Base-by-base conservation (phyloP, 306 rosid species). In the Citrullus amarus region DNA sequence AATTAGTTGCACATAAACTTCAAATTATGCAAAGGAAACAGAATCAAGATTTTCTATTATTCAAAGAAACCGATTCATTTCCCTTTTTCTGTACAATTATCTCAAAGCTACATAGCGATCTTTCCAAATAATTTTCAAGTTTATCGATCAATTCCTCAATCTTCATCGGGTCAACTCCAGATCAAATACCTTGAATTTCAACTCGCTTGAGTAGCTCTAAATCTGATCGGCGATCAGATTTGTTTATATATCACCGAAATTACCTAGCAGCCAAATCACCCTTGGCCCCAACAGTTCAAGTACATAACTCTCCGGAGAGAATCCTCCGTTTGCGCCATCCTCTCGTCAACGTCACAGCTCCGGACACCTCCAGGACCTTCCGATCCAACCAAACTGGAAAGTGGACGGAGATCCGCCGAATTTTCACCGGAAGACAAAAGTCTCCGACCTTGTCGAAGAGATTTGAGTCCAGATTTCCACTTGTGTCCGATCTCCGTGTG, bases 251-350 rank as follows among this genome's bases (percentile, higher is more conserved):
- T 25, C 60, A 58, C 39, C 79, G 1, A 7, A 32, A 9, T 20
- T 39, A 58, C 38, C 77, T 77, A 68, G 80, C 1, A 56, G 79
- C 15, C 41, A 80, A 20, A 81, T 89, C 79, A 94, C 72, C 93
- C 96, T 79, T 87, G 96, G 8, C 98, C 98, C 98, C 97, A 95
- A 79, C 98, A 95, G 79, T 85, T 95, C 86, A 92, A 66, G 90
- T 89, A 95, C 98, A 94, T 94, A 34, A 95, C 97, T 77, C 86
- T 79, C 80, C 87, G 82, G 44, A 95, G 87, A 79, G 96, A 92
- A 70, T 95, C 98, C 25, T 94, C 96, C 9, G 91, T 65, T 41
- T 89, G 89, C 41, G 32, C 76, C 44, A 72, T 78, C n/a, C 76
- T 80, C 5, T 86, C 85, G 0, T 80, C 86, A 34, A 30, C 87